These are phyloP conservation scores for Rachicladosporium sp. DNA, from an alignment of 2,329 filamentous ascomycete genomes.

Conservation along the genomic window DNA sequence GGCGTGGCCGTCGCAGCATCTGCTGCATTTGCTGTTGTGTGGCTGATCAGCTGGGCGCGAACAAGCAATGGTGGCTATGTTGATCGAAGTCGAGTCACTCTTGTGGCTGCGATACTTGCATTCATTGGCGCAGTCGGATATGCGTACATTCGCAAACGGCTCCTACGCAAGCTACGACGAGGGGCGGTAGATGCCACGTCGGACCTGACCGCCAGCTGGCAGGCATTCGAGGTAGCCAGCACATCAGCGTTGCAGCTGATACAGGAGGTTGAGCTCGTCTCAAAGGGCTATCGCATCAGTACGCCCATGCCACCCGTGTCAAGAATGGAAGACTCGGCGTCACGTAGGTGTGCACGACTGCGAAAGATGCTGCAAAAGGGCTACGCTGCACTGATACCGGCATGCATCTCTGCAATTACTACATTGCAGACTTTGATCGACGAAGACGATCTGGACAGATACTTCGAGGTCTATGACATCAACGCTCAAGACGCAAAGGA, in stretches of 20 bases:
- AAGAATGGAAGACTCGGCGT: slow-evolving; percentile 64
- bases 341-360: slow-evolving; percentile 65
- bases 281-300: slow-evolving; percentile 80
- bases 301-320: slow-evolving; percentile 84
- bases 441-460: slow-evolving; percentile 74
- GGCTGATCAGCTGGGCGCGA: slow-evolving; percentile 59
- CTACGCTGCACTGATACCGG: slow-evolving; percentile 57
- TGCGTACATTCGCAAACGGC: slow-evolving; percentile 63
- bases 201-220: slow-evolving; percentile 58
- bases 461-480: slow-evolving; percentile 57
- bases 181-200: slow-evolving; percentile 60
- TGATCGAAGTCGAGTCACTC: slow-evolving; percentile 43
- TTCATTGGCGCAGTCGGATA: slow-evolving; percentile 49
- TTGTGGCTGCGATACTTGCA: slow-evolving; percentile 39
- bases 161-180: slow-evolving; percentile 65
- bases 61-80: slow-evolving; percentile 38
- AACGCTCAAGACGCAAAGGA: slow-evolving; percentile 35
- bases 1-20: slow-evolving; percentile 55
- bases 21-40: slow-evolving; percentile 49
- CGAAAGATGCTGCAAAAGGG: slow-evolving; percentile 60
- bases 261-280: slow-evolving; percentile 91
- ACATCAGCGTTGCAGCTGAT: slow-evolving; percentile 69
- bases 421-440: slow-evolving; percentile 62
- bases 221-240: slow-evolving; percentile 67
- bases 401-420: slow-evolving; percentile 58